These are phyloP conservation scores for Backusella macrospora DNA, from an alignment of 192 early-diverging fungal genomes.

Conservation along the genomic window DNA sequence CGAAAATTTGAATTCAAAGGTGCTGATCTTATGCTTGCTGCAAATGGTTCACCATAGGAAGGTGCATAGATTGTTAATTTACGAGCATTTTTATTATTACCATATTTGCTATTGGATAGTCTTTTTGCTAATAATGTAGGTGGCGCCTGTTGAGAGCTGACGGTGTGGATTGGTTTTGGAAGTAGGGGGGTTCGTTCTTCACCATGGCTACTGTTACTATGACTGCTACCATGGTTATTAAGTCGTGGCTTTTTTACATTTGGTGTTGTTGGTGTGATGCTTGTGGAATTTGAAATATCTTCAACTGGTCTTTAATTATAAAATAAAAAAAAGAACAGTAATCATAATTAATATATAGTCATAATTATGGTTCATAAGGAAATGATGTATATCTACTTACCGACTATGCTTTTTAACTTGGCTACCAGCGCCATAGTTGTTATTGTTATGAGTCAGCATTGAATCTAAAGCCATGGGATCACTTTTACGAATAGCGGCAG, in stretches of 20 bases:
- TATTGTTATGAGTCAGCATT: constrained; percentile 29
- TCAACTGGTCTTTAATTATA: constrained; percentile 3
- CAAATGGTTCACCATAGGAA: constrained; percentile 46
- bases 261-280: neutral
- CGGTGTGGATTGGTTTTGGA: constrained; percentile 26
- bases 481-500: neutral
- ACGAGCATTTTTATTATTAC: constrained; percentile 40
- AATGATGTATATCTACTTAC: constrained; percentile 7
- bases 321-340: neutral
- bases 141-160: constrained; percentile 19
- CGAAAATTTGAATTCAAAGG: constrained; percentile 48
- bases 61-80: constrained; percentile 55
- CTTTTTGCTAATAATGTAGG: constrained; percentile 26
- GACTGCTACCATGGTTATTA: neutral
- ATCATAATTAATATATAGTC: too few species aligned
- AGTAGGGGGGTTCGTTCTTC: neutral
- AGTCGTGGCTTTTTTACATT: constrained; percentile 8
- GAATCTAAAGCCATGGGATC: constrained; percentile 39
- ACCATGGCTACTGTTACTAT: too few species aligned
- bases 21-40: constrained; percentile 49
- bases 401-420: constrained; percentile 16
- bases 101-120: constrained; percentile 27
- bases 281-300: constrained; percentile 14
- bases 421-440: constrained; percentile 20
- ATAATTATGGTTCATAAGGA: too few species aligned